Conservation (phyloP, 805 yeast species). For the Candida mattraensis region DNA sequence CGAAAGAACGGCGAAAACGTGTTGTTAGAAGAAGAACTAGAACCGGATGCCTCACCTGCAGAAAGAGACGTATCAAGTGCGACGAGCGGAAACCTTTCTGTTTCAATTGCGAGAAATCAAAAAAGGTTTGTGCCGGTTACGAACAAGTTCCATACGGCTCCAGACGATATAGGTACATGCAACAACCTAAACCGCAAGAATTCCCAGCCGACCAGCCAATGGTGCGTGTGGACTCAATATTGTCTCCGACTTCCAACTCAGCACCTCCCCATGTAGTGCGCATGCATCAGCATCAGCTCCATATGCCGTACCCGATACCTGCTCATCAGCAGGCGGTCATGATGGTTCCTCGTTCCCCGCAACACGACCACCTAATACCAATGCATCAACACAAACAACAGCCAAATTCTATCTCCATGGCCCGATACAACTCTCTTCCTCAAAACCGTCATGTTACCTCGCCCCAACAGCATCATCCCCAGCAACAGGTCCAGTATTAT, state of each 20-base stretch:
- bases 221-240: constrained; percentile 11
- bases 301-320: constrained; percentile 1
- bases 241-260: constrained; percentile 6
- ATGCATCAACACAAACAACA: constrained; percentile 8
- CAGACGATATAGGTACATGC: constrained; percentile 28
- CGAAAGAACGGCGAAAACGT: constrained; percentile 38
- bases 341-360: constrained; percentile 11
- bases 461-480: constrained; percentile 15
- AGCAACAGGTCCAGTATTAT: constrained; percentile 7
- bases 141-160: constrained; percentile 40
- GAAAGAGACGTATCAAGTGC: constrained; percentile 70
- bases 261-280: background rate
- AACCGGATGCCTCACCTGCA: constrained; percentile 75
- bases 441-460: no score
- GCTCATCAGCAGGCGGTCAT: constrained; percentile 3
- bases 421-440: constrained; percentile 8
- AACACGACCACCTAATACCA: constrained; percentile 2
- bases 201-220: constrained; percentile 15
- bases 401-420: constrained; percentile 2
- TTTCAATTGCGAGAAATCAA: constrained; percentile 62
- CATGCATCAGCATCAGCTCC: background rate
- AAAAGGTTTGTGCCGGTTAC: constrained; percentile 69
- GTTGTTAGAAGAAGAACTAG: constrained; percentile 61
- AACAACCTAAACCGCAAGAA: constrained; percentile 24
- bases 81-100: constrained; percentile 74